Evolutionary conservation across 345 rosid genomes (phyloP), one percentile per base, ranked within the genome.

Genomic region (Hibiscus tridactylites): DNA sequence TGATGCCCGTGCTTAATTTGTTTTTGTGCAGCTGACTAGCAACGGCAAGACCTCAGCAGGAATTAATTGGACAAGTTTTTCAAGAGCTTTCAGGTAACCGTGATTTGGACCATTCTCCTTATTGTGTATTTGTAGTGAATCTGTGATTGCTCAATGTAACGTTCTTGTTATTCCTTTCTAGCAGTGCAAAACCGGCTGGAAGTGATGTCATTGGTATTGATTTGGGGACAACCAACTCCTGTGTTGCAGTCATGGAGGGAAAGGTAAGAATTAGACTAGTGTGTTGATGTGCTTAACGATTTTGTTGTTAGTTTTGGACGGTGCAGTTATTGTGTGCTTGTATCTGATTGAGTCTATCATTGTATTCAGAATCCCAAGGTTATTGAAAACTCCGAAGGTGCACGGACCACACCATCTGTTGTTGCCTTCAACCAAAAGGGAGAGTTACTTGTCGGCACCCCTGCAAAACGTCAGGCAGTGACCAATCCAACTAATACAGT

Each of bases 161-260:
- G 11, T 47, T 11, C 11, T 3, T 47, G 19, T 37, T 54, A 3
- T 58, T 16, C 63, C 0, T 17, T 53, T 17, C 8, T 6, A 71
- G 35, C 75, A 95, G 99, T 65, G 84, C 99, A 28, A 95, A 85
- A 77, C 90, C 99, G 26, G 87, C 85, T 9, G 98, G 96, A 3
- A 88, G 76, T 60, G 99, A 95, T 74, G 93, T 92, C 54, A 90
- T 95, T 16, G 99, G 99, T 72, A 90, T 95, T 74, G 98, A 95
- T 73, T 81, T 95, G 88, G 99, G 99, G 46, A 95, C 99, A 3
- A 95, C 99, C 12, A 95, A 92, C 75, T 95, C 99, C 0, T 95
- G 99, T 76, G 99, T 95, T 74, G 83, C 96, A 12, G 87, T 92
- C 72, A 95, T 95, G 99, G 99, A 95, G 73, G 99, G 99, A 49